Evolutionary conservation across 257 asterid genomes (phyloP), one percentile per base, ranked within the genome.

Genomic region (Solanum appendiculatum): DNA sequence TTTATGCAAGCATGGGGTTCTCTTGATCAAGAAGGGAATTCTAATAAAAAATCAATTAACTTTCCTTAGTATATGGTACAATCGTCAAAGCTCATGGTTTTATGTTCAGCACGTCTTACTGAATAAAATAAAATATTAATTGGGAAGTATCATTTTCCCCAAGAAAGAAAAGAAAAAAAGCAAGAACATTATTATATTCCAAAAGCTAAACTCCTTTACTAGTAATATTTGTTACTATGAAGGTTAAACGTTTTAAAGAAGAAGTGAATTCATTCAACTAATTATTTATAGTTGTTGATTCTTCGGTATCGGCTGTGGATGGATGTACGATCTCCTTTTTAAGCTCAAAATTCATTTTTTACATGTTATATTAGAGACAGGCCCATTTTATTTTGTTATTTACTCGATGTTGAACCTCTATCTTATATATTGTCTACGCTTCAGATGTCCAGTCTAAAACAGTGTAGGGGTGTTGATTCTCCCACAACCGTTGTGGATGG

Each of bases 1-100:
- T 86, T 48, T 54, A 46, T 83, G 87, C 82, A 86, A 90, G 88
- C 90, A 80, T 5, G 85, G 85, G 29, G 6, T 80, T 80, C 20
- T 31, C 85, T 80, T 80, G 77, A 69, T 69, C 40, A 16, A 80
- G 85, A 48, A 29, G 85, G 85, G 85, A 80, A 10, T 80, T 48
- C 10, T 80, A 11, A 80, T 80, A 80, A 18, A 16, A 80, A 80
- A 80, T 46, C 10, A 80, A 80, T 29, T 46, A 25, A 4, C 27
- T 44, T 80, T 29, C 42, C 66, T 9, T 15, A 46, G 64, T 29
- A 48, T 80, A 27, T 80, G 68, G 27, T 46, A 80, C 25, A 80
- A 80, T 31, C 85, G 42, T 48, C 68, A 29, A 80, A 80, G 66
- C 68, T 46, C 64, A 46, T 80, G 66, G 66, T 9, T 80, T 80